phyloP scores from a whole-genome alignment of 331 rosid genomes.

The Spiraea crenata region DNA sequence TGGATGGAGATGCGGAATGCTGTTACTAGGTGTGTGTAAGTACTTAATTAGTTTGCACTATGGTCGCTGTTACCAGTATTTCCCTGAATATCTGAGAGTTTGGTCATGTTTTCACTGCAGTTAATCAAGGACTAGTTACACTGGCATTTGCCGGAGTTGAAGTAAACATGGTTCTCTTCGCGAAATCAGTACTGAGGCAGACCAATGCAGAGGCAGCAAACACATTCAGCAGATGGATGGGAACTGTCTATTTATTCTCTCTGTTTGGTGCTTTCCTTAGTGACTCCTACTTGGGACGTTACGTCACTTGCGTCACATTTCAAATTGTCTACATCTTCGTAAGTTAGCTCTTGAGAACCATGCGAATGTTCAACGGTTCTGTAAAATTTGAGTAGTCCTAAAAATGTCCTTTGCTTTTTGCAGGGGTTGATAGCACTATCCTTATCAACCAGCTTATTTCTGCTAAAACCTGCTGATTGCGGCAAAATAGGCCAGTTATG shows the following conservation, averaged over 20 bases:
- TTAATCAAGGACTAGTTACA: constrained; percentile 51
- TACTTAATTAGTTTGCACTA: background rate
- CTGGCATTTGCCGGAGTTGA: constrained; percentile 64
- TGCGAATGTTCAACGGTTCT: background rate
- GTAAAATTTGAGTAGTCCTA: background rate
- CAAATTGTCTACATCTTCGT: constrained; percentile 44
- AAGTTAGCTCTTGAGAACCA: constrained; percentile 20
- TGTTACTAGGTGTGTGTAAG: constrained; percentile 43
- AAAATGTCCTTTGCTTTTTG: background rate
- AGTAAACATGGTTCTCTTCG: constrained; percentile 58
- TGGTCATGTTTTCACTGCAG: constrained; percentile 19
- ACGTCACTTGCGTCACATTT: constrained; percentile 50
- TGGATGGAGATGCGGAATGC: constrained; percentile 55
- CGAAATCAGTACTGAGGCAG: constrained; percentile 54
- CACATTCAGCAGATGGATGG: constrained; percentile 63
- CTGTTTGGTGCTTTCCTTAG: constrained; percentile 63
- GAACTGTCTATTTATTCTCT: constrained; percentile 55
- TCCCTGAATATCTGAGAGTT: too few species aligned
- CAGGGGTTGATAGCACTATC: constrained; percentile 51
- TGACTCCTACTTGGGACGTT: constrained; percentile 62
- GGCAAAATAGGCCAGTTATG: constrained; percentile 47
- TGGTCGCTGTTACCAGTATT: background rate
- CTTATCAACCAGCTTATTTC: constrained; percentile 40
- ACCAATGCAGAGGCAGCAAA: constrained; percentile 61
- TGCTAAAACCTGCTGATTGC: constrained; percentile 52